These are phyloP conservation scores for Bruguiera gymnorhiza DNA, from an alignment of 345 rosid species.

Conservation along the genomic window DNA sequence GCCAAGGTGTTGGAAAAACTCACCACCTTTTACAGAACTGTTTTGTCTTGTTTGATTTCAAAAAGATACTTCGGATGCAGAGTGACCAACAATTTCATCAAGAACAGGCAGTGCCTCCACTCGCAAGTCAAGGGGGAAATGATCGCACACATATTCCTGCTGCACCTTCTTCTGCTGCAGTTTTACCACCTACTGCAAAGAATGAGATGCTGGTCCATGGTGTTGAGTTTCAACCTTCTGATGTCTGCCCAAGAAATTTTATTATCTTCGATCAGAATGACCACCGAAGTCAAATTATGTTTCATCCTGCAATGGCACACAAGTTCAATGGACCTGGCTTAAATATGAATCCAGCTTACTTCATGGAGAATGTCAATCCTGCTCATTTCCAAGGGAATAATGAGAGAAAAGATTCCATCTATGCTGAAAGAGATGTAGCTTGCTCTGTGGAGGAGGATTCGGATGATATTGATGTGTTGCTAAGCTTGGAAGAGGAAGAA, in stretches of 20 bases:
- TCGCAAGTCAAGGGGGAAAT: constrained; percentile 45
- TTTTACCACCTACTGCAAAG: constrained; percentile 54
- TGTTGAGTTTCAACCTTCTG: constrained; percentile 67
- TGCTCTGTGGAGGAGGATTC: constrained; percentile 66
- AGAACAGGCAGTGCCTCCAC: constrained; percentile 31
- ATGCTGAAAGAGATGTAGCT: constrained; percentile 42
- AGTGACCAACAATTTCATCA: constrained; percentile 37
- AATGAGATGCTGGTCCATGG: constrained; percentile 45
- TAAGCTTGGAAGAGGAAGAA: constrained; percentile 64
- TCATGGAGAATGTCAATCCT: constrained; percentile 14
- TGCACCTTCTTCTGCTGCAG: constrained; percentile 45
- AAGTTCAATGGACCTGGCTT: constrained; percentile 46
- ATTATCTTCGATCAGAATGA: constrained; percentile 69
- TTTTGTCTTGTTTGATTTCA: constrained; percentile 6
- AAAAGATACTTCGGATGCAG: constrained; percentile 46
- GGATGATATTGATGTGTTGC: constrained; percentile 75
- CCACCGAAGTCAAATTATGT: constrained; percentile 66
- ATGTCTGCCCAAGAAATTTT: constrained; percentile 59
- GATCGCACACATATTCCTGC: constrained; percentile 39
- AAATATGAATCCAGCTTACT: constrained; percentile 30
- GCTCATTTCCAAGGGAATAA: constrained; percentile 38
- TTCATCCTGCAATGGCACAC: constrained; percentile 64
- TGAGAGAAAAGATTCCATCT: constrained; percentile 29
- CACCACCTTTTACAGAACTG: no score
- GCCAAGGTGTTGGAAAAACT: background rate